Base-by-base conservation (phyloP, 192 early-diverging fungal species). In the Pilobolus umbonatus region DNA sequence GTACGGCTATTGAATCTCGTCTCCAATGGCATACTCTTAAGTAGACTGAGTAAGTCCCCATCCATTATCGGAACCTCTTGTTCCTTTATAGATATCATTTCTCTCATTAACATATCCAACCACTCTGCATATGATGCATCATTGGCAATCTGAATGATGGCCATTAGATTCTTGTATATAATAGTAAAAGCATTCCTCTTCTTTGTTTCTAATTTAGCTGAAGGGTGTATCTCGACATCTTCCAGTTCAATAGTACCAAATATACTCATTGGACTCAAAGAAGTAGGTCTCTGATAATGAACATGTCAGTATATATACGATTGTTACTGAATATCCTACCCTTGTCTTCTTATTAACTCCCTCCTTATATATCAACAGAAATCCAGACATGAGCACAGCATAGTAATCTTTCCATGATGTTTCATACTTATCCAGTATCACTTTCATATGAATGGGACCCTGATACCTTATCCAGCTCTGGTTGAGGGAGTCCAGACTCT, bases 371-470 rank as follows among this genome's bases (percentile, higher is more conserved):
- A 68, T 55, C 19, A 64, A 4, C 17, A 70, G 24, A 42, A 55
- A 75, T 1, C 64, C 63, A 53, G 32, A 22, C 40, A 47, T 35
- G 26, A 76, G 54, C 45, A 85, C 83, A 42, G 60, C 85, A 73
- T 76, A 57, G 17, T 72, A 72, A 12, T 62, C 49, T 48, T 66
- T 66, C 70, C 70, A 72, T 2, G 64, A 57, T 14, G 44, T 63
- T 29, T 50, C 43, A n/a, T n/a, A n/a, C 35, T 53, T 52, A 4
- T 60, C 56, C 21, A 61, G 43, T 19, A 58, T 40, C 61, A 69
- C 63, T 50, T 77, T 80, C 45, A 80, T 76, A 28, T 75, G 75
- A 4, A 75, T 70, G 14, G 56, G 53, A 24, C 72, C 71, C 34
- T 68, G 71, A 9, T 62, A 61, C 25, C 72, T 60, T 34, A 75